These are phyloP conservation scores for Penicillium pulvis DNA, from an alignment of 495 filamentous ascomycete species.

Conservation along the genomic window DNA sequence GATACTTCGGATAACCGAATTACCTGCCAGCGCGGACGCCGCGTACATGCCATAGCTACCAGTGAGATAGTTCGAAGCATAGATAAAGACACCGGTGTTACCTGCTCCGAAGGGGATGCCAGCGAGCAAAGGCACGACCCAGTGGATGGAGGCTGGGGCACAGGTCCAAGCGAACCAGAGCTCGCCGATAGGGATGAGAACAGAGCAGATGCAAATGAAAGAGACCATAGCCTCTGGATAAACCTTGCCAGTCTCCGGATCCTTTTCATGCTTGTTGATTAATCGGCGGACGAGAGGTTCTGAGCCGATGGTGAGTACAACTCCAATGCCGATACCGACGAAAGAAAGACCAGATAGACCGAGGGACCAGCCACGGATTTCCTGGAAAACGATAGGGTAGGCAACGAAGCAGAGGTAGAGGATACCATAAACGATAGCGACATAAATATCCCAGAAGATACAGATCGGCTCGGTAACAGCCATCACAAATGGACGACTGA, in stretches of 20 bases:
- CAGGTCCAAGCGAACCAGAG: constrained; percentile 84
- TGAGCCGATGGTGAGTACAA: constrained; percentile 61
- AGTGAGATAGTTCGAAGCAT: constrained; percentile 76
- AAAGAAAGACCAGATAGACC: constrained; percentile 73
- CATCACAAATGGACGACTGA: constrained; percentile 77
- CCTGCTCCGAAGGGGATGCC: constrained; percentile 80
- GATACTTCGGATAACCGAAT: constrained; percentile 66
- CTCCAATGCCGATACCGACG: constrained; percentile 73
- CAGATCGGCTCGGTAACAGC: constrained; percentile 82
- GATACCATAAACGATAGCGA: constrained; percentile 67
- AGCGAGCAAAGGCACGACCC: constrained; percentile 71
- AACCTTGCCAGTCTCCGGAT: constrained; percentile 67
- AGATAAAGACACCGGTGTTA: constrained; percentile 78
- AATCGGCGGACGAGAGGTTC: constrained; percentile 74
- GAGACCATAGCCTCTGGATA: constrained; percentile 75
- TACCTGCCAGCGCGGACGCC: constrained; percentile 76
- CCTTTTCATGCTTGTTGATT: constrained; percentile 68
- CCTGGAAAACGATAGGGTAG: constrained; percentile 74
- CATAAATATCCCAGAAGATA: constrained; percentile 77
- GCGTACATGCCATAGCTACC: constrained; percentile 76
- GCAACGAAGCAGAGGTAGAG: constrained; percentile 87
- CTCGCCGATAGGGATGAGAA: constrained; percentile 70
- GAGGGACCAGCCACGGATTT: constrained; percentile 70
- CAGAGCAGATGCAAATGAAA: constrained; percentile 68
- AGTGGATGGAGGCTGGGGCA: constrained; percentile 68